Conservation (phyloP, 2,329 filamentous ascomycete species). For the Fusarium tjaetaba region DNA sequence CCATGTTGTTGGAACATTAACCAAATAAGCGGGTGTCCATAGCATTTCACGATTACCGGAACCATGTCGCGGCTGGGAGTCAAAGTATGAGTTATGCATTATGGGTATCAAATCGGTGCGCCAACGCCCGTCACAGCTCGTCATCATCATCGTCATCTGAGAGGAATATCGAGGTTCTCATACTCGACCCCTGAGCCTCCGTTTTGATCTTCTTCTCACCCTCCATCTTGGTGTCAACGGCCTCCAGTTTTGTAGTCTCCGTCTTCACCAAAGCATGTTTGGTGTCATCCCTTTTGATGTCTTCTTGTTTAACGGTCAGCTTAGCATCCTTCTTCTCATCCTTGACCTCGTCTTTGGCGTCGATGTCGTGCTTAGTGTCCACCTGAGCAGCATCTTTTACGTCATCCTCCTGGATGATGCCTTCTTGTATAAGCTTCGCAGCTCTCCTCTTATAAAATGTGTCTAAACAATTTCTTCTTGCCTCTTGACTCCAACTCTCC, state of each 20-base stretch:
- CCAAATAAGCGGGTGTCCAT: conserved; percentile 52
- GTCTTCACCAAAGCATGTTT: conserved; percentile 6
- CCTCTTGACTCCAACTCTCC: conserved; percentile 87
- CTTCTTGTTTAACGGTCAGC: conserved; percentile 11
- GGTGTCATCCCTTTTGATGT: conserved; percentile 12
- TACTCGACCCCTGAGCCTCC: conserved; percentile 34
- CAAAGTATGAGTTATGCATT: conserved; percentile 7
- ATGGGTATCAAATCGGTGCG: conserved; percentile 40
- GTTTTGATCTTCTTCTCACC: conserved; percentile 35
- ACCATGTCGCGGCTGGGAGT: not conserved
- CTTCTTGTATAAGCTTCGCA: conserved; percentile 55
- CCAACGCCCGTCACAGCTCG: conserved; percentile 45
- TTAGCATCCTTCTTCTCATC: conserved; percentile 26
- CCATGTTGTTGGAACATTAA: conserved; percentile 62
- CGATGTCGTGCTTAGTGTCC: not conserved
- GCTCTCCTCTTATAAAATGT: conserved; percentile 79
- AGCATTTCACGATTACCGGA: not conserved
- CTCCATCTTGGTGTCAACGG: not conserved
- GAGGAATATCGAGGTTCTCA: conserved; percentile 50
- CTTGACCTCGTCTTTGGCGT: conserved; percentile 22
- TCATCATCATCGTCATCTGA: conserved; percentile 53
- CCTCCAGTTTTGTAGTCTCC: conserved; percentile 5
- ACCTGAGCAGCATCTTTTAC: conserved; percentile 38
- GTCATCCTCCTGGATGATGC: conserved; percentile 39
- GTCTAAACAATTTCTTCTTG: conserved; percentile 81